phyloP scores from a whole-genome alignment of 805 yeast species.

The Wickerhamiella siamensis region DNA sequence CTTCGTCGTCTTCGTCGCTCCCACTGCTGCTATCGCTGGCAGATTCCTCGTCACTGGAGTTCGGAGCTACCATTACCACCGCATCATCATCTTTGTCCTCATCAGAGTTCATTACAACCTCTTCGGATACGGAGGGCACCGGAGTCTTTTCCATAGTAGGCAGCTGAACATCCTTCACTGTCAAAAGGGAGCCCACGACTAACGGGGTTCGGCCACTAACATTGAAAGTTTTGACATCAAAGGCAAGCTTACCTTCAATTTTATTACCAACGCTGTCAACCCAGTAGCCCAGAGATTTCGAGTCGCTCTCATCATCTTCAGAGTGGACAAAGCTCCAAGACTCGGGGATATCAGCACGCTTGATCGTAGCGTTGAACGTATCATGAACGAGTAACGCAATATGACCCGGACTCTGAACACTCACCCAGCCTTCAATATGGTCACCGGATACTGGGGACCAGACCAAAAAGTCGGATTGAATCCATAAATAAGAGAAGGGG shows the following conservation, averaged over 20 bases:
- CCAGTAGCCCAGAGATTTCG: conserved; percentile 75
- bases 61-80: neutral
- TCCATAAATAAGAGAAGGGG: conserved; percentile 85
- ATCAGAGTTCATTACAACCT: neutral
- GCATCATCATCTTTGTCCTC: conserved; percentile 5
- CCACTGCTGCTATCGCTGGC: neutral
- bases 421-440: conserved; percentile 67
- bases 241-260: conserved; percentile 69
- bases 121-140: neutral
- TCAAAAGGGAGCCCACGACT: conserved; percentile 58
- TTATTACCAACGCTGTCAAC: conserved; percentile 56
- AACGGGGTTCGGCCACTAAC: conserved; percentile 66
- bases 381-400: conserved; percentile 84
- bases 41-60: conserved; percentile 5
- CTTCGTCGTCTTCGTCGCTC: neutral
- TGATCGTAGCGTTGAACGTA: conserved; percentile 87
- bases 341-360: conserved; percentile 69
- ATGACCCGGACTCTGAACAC: conserved; percentile 90
- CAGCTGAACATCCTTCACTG: conserved; percentile 12
- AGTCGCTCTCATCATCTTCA: conserved; percentile 32
- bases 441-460: conserved; percentile 93
- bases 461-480: conserved; percentile 61
- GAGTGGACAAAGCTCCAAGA: conserved; percentile 75
- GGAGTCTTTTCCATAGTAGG: conserved; percentile 6
- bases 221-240: conserved; percentile 50